Evolutionary conservation across 1,284 basidiomycete genomes (phyloP).

Genomic region (Pisolithus thermaeus): DNA sequence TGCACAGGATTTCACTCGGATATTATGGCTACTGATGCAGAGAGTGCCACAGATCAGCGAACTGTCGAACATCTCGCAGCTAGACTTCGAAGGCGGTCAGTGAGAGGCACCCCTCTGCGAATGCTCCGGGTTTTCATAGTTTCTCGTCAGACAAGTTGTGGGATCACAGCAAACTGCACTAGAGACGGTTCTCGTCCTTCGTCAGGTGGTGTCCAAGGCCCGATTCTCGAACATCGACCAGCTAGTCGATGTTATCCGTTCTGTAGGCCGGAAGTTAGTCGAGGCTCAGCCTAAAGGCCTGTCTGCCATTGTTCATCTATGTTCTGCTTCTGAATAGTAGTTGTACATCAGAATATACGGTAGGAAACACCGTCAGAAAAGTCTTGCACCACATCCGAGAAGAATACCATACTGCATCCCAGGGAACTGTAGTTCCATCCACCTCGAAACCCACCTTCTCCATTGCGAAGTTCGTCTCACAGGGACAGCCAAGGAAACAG

Average conservation of each 20-base stretch:
- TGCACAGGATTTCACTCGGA: no score
- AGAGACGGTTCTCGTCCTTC: slow-evolving; percentile 83
- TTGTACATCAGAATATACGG: slow-evolving; percentile 70
- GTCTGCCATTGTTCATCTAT: slow-evolving; percentile 7
- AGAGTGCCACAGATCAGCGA: slow-evolving; percentile 38
- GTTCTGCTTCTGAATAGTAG: slow-evolving; percentile 2
- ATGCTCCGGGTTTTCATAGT: slow-evolving; percentile 3
- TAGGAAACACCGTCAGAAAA: slow-evolving; percentile 90
- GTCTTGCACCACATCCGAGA: slow-evolving; percentile 91
- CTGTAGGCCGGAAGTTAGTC: slow-evolving; percentile 74
- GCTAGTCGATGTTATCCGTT: slow-evolving; percentile 75
- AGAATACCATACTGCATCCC: slow-evolving; percentile 75
- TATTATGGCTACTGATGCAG: slow-evolving; percentile 39
- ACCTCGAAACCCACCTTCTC: slow-evolving; percentile 49
- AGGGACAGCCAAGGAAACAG: slow-evolving; percentile 68
- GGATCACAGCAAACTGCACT: slow-evolving; percentile 85
- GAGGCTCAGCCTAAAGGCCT: slow-evolving; percentile 92
- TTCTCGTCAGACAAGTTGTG: slow-evolving; percentile 66
- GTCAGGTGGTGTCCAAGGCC: slow-evolving; percentile 85
- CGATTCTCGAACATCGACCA: slow-evolving; percentile 86
- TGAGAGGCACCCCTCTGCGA: slow-evolving; percentile 12
- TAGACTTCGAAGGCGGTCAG: slow-evolving; percentile 63
- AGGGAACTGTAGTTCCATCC: slow-evolving; percentile 31
- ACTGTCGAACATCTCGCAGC: slow-evolving; percentile 63
- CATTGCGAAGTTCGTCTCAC: slow-evolving; percentile 71